Percentiles rank a stretch among this genome's conserved stretches.
phyloP scores from a whole-genome alignment of 2,329 filamentous ascomycete species.

The Piedraia hortae region DNA sequence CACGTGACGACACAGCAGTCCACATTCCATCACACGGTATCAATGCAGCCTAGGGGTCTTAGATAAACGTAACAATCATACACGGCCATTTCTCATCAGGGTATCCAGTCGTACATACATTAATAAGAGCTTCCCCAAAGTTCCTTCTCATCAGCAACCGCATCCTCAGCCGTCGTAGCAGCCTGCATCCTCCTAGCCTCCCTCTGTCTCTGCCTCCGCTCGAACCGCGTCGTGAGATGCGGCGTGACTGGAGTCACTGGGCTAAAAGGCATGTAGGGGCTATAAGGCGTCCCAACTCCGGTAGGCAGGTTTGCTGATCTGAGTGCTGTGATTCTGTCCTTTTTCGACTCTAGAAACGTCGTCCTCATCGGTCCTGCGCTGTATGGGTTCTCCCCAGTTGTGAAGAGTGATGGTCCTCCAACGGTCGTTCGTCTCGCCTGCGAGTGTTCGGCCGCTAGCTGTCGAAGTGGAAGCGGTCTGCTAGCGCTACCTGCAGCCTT shows the following conservation, averaged over 20 bases:
- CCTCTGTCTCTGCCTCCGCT: conserved; percentile 40
- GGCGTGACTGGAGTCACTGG: conserved; percentile 52
- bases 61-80: too few relatives aligned
- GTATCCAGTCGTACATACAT: too few relatives aligned
- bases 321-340: conserved; percentile 4
- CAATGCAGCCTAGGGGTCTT: too few relatives aligned
- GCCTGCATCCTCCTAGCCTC: conserved; percentile 26
- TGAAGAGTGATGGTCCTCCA: conserved; percentile 12
- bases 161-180: conserved; percentile 31
- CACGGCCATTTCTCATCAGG: too few relatives aligned
- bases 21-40: too few relatives aligned
- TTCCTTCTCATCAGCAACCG: conserved; percentile 32
- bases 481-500: too few relatives aligned
- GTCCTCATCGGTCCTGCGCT: conserved; percentile 14
- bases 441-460: conserved; percentile 2
- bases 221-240: conserved; percentile 38
- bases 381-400: conserved; percentile 2
- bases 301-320: too few relatives aligned
- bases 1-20: too few relatives aligned
- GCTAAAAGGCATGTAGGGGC: conserved; percentile 53
- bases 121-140: conserved; percentile 23
- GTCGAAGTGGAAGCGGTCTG: conserved; percentile 2
- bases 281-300: conserved; percentile 40
- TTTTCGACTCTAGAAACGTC: conserved; percentile 14
- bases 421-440: not conserved